These are phyloP conservation scores for Penicillium ucsense DNA, from an alignment of 495 filamentous ascomycete genomes.

Conservation along the genomic window DNA sequence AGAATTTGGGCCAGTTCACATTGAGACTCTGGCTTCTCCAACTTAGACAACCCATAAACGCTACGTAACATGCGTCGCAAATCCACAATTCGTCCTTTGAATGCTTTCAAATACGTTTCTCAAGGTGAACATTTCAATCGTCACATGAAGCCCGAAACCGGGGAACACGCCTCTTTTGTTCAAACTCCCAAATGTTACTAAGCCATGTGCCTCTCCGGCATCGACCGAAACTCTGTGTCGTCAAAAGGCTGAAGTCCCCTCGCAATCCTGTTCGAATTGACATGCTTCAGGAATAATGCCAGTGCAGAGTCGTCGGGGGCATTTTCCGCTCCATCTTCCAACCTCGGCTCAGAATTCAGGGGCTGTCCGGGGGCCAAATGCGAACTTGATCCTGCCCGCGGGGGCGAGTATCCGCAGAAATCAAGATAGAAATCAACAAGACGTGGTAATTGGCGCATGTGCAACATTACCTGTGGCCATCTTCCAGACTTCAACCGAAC, in stretches of 20 bases:
- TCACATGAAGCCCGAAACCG: no score
- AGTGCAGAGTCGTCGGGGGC: neutral
- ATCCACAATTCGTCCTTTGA: no score
- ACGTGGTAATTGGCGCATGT: neutral
- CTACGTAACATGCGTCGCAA: no score
- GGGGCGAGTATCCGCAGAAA: neutral
- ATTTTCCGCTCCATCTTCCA: neutral
- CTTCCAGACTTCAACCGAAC: neutral
- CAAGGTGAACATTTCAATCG: no score
- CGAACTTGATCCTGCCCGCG: neutral
- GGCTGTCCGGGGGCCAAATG: neutral
- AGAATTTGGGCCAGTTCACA: no score
- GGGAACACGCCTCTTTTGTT: no score
- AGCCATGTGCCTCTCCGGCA: no score
- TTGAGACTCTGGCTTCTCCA: no score
- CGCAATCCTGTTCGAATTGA: neutral
- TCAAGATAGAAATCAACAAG: neutral
- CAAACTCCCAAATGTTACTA: no score
- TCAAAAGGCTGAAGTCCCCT: neutral
- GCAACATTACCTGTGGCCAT: neutral
- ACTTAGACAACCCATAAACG: no score
- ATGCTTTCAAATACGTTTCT: no score
- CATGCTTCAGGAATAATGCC: neutral
- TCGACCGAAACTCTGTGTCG: slow-evolving; percentile 1
- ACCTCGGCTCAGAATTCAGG: neutral